Base-by-base conservation (phyloP, 108 stramenopile genomes). In the Pseudonitzschia delicatissima region DNA sequence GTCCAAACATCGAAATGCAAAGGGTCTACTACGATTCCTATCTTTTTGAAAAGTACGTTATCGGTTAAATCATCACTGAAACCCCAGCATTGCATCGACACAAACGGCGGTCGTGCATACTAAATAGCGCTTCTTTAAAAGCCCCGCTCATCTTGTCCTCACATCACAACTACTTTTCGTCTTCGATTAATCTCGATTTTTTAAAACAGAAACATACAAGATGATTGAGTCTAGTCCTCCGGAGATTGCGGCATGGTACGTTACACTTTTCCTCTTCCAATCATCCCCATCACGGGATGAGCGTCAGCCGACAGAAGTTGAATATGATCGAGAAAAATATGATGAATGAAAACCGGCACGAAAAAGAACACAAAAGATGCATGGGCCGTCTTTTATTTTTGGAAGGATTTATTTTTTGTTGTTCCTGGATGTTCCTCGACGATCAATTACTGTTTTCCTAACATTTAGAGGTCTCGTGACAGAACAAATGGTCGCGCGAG, bases 161-260 rank as follows among this genome's bases (percentile, higher is more conserved):
- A 27, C 49, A 15, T 18, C 50, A 18, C 29, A 15, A 21, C 37
- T 26, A 21, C 23, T 40, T 26, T 55, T 60, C 0, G 12, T 55
- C 11, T 21, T 12, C 36, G n/a, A n/a, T n/a, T n/a, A n/a, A n/a
- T n/a, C n/a, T n/a, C 25, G 8, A 21, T 44, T 12, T 37, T 4
- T 28, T 37, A 48, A 26, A 2, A 13, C 32, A 84, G 83, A 93
- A 72, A 61, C 36, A 21, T 90, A 90, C 77, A 83, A 84, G 49
- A 89, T 93, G 89, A 91, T 93, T 45, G 87, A 90, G 3, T 88
- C 78, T 20, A 88, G 89, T 68, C 86, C 87, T 49, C 69, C 81
- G 3, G 47, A 36, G 11, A 86, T 93, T 55, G 86, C 86, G 34
- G 64, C 82, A 57, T 93, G 92, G 84, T 83, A 50, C 68, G 82